Conservation (phyloP, 1,284 basidiomycete genomes). For the Agaricales sp. region DNA sequence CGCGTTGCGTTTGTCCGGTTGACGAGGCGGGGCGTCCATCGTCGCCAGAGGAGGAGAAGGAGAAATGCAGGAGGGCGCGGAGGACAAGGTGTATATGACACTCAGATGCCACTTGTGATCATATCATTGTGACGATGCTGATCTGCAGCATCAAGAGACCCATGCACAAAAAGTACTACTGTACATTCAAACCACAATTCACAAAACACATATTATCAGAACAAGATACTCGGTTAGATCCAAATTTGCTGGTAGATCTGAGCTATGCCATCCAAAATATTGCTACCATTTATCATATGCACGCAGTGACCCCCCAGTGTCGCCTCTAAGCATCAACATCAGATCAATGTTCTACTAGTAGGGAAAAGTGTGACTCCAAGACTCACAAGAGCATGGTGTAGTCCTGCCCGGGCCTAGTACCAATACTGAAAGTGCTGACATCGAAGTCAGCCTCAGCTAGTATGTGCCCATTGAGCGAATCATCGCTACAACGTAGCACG, state of each 20-base stretch:
- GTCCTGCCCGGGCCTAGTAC: not conserved
- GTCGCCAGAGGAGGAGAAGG: not conserved
- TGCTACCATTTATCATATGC: not conserved
- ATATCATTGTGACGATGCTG: not conserved
- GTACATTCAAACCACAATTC: too few relatives aligned
- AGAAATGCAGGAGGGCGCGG: too few relatives aligned
- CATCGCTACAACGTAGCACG: not conserved
- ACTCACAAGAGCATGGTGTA: not conserved
- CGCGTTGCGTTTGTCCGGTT: constrained; percentile 54
- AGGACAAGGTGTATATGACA: not conserved
- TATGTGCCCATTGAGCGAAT: not conserved
- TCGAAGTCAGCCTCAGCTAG: not conserved
- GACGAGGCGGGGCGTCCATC: constrained; percentile 1
- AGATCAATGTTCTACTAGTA: not conserved
- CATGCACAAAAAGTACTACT: too few relatives aligned
- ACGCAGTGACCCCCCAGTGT: not conserved
- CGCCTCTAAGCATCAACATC: not conserved
- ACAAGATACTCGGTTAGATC: not conserved
- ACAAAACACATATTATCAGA: not conserved
- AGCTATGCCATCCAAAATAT: not conserved
- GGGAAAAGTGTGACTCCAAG: not conserved
- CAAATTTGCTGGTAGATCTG: not conserved
- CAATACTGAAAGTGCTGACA: not conserved
- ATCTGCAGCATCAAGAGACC: too few relatives aligned
- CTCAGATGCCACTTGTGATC: not conserved